Conservation (phyloP, 2,329 filamentous ascomycete genomes). For the Fusarium ramigenum region DNA sequence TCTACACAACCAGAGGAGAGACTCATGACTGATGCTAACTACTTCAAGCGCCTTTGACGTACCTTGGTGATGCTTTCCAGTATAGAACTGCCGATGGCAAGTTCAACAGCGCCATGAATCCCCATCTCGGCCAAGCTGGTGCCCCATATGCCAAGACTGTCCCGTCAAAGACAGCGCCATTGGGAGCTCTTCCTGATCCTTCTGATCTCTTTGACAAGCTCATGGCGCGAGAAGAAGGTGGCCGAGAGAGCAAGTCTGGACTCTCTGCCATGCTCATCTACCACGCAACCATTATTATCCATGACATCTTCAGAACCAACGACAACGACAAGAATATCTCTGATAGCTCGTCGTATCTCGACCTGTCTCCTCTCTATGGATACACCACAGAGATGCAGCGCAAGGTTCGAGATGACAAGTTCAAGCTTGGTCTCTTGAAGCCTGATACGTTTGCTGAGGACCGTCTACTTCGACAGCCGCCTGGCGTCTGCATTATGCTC, state of each 20-base stretch:
- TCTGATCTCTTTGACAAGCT: slow-evolving; percentile 45
- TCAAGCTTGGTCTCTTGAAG: slow-evolving; percentile 51
- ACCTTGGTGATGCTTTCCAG: slow-evolving; percentile 38
- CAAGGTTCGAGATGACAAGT: slow-evolving; percentile 45
- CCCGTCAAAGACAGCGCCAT: slow-evolving; percentile 34
- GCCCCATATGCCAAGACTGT: slow-evolving; percentile 46
- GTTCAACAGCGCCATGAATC: slow-evolving; percentile 42
- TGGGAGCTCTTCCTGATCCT: slow-evolving; percentile 43
- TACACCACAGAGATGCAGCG: slow-evolving; percentile 47
- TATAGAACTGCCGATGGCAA: slow-evolving; percentile 44
- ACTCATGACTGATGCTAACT: not conserved
- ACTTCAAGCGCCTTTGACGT: slow-evolving; percentile 16
- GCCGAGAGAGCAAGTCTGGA: slow-evolving; percentile 51
- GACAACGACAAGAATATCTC: slow-evolving; percentile 43
- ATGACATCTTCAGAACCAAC: slow-evolving; percentile 57
- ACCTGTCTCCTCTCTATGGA: slow-evolving; percentile 57
- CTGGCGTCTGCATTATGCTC: slow-evolving; percentile 73
- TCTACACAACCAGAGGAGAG: rapidly evolving
- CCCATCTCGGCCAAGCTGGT: slow-evolving; percentile 45
- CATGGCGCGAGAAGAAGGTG: slow-evolving; percentile 38
- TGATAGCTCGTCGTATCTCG: slow-evolving; percentile 57
- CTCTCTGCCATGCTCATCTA: slow-evolving; percentile 59
- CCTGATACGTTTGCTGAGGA: slow-evolving; percentile 74
- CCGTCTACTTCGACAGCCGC: slow-evolving; percentile 70
- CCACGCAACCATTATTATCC: slow-evolving; percentile 61